Evolutionary conservation across 345 rosid species (phyloP), one percentile per base, ranked within the genome.

Genomic region (Populus davidiana): DNA sequence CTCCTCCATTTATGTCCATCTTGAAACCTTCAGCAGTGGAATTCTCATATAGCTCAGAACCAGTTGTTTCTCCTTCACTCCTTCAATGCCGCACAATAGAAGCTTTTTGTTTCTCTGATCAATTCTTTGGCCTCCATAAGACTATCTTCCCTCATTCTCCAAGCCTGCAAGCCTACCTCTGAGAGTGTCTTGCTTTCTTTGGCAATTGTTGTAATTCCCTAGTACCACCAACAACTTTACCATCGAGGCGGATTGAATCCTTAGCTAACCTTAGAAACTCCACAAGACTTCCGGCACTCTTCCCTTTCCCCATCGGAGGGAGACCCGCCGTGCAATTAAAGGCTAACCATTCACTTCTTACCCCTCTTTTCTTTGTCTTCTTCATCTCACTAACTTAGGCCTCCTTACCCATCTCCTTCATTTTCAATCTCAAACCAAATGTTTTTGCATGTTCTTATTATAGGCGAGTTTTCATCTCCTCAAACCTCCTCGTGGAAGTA

Each of bases 261-360:
- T 84, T 81, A 2, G 85, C 85, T 10, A 80, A 59, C 16, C 69
- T 80, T 6, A 81, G 72, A 65, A 81, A 86, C 25, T 85, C 75
- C 4, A 68, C 44, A 5, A 63, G 83, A n/a, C 74, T 74, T 39
- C 27, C 64, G 2, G 69, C 13, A 44, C 67, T 77, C 43, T 67
- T 85, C n/a, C 71, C 41, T 80, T 49, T 80, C 3, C 79, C 83
- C 85, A 80, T 81, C 70, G 81, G 88, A 47, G 89, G 88, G 20
- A 87, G 83, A 71, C 78, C 83, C 2, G 52, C 80, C 86, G 78
- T 82, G 80, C 84, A 82, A 68, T 85, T 88, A 75, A 88, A 87
- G 33, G 83, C 83, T 44, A 87, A 25, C 77, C 77, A 89, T 73
- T 84, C 86, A 12, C 39, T 50, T 64, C 72, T 31, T 31, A 70